These are phyloP conservation scores for Starmerella asiatica DNA, from an alignment of 805 yeast genomes.

Conservation along the genomic window DNA sequence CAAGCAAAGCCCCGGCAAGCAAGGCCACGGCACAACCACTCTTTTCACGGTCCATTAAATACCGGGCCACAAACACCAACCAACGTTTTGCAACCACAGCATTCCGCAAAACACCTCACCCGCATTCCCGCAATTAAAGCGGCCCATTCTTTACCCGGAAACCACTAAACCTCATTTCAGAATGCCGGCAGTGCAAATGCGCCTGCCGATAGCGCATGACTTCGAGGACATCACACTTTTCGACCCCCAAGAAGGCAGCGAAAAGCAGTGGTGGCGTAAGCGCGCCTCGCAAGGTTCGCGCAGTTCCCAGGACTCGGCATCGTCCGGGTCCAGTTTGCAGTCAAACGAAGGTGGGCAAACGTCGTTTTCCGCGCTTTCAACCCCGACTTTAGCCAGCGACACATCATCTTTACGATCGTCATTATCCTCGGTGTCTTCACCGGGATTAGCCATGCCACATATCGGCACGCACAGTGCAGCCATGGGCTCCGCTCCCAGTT, in stretches of 20 bases:
- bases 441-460: conserved; percentile 11
- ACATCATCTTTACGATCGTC: conserved; percentile 19
- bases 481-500: background rate
- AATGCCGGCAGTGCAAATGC: conserved; percentile 9
- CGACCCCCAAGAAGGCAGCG: conserved; percentile 6
- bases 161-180: background rate
- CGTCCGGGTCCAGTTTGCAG: background rate
- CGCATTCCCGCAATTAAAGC: no score
- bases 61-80: no score
- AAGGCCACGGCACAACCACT: no score
- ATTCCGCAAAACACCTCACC: no score
- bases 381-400: conserved; percentile 21
- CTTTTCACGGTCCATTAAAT: no score
- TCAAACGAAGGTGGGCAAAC: no score
- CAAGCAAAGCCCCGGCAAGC: no score
- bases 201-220: conserved; percentile 9
- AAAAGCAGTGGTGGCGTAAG: background rate
- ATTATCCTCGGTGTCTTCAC: conserved; percentile 15
- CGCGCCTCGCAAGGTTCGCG: background rate
- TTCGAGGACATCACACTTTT: conserved; percentile 18
- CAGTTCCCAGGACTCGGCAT: background rate
- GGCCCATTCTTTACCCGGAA: no score
- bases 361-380: conserved; percentile 18
- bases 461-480: background rate
- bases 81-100: no score